These are phyloP conservation scores for Spathaspora boniae DNA, from an alignment of 805 yeast species.

Conservation along the genomic window DNA sequence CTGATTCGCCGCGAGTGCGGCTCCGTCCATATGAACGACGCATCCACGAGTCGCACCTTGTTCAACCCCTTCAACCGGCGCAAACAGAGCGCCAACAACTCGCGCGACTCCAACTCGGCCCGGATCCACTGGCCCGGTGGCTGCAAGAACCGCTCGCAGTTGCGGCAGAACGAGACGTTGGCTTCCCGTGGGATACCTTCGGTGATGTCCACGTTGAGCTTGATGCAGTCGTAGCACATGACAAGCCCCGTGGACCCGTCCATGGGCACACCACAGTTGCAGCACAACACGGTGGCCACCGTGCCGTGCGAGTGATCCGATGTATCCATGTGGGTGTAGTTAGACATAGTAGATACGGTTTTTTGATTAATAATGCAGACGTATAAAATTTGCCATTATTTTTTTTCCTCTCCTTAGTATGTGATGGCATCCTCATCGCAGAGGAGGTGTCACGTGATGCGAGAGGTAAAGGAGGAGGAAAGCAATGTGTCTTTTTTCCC, in stretches of 20 bases:
- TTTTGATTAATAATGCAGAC: background rate
- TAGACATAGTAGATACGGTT: constrained; percentile 34
- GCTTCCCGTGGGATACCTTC: constrained; percentile 92
- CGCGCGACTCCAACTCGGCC: constrained; percentile 90
- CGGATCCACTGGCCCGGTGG: constrained; percentile 94
- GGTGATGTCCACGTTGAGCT: constrained; percentile 88
- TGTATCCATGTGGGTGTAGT: constrained; percentile 41
- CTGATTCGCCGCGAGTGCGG: constrained; percentile 96
- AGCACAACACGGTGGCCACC: constrained; percentile 86
- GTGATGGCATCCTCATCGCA: too few species aligned
- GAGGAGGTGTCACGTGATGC: too few species aligned
- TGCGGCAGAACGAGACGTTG: constrained; percentile 88
- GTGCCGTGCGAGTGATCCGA: constrained; percentile 22
- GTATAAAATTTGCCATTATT: background rate
- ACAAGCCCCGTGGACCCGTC: constrained; percentile 92
- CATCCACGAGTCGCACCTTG: constrained; percentile 85
- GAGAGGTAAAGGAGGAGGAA: background rate
- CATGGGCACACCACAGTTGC: constrained; percentile 98
- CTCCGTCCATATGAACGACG: constrained; percentile 97
- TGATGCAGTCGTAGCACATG: constrained; percentile 97
- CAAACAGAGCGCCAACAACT: constrained; percentile 83
- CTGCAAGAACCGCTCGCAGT: constrained; percentile 92
- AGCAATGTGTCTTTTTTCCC: background rate
- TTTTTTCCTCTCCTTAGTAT: constrained; percentile 3
- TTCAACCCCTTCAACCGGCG: constrained; percentile 84